phyloP scores from a whole-genome alignment of 352 stramenopile genomes.

The Lagenidium giganteum region DNA sequence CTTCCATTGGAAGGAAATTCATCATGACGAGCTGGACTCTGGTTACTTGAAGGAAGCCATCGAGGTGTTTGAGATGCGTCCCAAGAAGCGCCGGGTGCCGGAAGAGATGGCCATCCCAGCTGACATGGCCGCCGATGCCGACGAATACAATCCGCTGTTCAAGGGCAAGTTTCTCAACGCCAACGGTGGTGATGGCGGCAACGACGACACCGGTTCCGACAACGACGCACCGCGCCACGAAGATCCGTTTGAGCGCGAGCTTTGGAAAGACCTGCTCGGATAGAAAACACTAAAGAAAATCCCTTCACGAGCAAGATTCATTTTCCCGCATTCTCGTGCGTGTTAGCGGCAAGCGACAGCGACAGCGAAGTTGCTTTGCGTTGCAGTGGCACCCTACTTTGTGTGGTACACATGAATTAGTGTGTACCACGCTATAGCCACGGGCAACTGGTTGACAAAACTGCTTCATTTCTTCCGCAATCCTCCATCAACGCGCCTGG shows the following conservation, averaged over 20 bases:
- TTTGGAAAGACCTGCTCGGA: constrained; percentile 62
- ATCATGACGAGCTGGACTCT: constrained; percentile 45
- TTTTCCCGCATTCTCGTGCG: too few species aligned
- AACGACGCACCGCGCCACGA: constrained; percentile 6
- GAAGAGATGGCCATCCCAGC: constrained; percentile 72
- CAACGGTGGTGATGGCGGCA: background rate
- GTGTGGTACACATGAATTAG: too few species aligned
- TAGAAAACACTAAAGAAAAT: constrained; percentile 5
- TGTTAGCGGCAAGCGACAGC: too few species aligned
- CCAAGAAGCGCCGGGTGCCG: constrained; percentile 72
- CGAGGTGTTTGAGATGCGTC: constrained; percentile 73
- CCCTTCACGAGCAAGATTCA: too few species aligned
- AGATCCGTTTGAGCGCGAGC: constrained; percentile 60
- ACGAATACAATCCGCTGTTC: constrained; percentile 40
- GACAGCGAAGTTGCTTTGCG: too few species aligned
- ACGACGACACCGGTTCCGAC: background rate
- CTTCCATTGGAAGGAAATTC: constrained; percentile 70
- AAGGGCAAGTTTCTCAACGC: constrained; percentile 22
- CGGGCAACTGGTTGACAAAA: too few species aligned
- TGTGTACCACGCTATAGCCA: too few species aligned
- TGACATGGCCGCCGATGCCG: constrained; percentile 13
- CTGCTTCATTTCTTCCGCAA: too few species aligned
- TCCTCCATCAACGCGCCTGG: too few species aligned
- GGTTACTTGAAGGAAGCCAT: constrained; percentile 73
- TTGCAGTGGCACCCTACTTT: too few species aligned